These are phyloP conservation scores for Sugiyamaella grinbergsii DNA, from an alignment of 1,139 yeast species.

Conservation along the genomic window DNA sequence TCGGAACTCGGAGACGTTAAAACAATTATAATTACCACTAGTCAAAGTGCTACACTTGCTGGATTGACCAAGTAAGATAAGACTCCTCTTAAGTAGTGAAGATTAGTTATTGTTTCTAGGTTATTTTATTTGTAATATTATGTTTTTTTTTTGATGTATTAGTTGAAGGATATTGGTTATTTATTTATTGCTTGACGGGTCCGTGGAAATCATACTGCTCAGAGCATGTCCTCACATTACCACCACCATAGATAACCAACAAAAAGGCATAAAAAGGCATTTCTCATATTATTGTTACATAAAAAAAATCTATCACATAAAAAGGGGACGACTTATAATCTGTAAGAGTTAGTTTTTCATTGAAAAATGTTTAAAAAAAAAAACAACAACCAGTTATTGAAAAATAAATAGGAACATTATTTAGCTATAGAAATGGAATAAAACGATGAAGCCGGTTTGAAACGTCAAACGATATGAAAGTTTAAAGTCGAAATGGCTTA, in stretches of 20 bases:
- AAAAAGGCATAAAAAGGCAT: neutral
- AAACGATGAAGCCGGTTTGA: too few relatives aligned
- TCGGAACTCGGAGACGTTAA: too few relatives aligned
- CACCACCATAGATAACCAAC: neutral
- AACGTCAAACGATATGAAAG: too few relatives aligned
- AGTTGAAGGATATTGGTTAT: too few relatives aligned
- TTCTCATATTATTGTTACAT: neutral
- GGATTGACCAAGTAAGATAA: constrained; percentile 16
- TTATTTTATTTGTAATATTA: too few relatives aligned
- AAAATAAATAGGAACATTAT: constrained; percentile 3
- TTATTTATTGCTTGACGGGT: too few relatives aligned
- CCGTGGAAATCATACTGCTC: neutral
- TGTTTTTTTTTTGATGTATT: too few relatives aligned
- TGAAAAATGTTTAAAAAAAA: neutral
- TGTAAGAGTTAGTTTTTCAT: neutral
- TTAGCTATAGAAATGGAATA: neutral
- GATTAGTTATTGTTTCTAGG: too few relatives aligned
- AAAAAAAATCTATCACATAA: neutral
- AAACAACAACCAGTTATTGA: neutral
- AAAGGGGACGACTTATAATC: neutral
- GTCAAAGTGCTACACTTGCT: constrained; percentile 21
- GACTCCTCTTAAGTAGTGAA: too few relatives aligned
- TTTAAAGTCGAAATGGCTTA: too few relatives aligned
- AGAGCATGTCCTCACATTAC: neutral
- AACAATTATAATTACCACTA: constrained; percentile 17